Evolutionary conservation across 495 filamentous ascomycete species (phyloP).

Genomic region (Penicillium desertorum): DNA sequence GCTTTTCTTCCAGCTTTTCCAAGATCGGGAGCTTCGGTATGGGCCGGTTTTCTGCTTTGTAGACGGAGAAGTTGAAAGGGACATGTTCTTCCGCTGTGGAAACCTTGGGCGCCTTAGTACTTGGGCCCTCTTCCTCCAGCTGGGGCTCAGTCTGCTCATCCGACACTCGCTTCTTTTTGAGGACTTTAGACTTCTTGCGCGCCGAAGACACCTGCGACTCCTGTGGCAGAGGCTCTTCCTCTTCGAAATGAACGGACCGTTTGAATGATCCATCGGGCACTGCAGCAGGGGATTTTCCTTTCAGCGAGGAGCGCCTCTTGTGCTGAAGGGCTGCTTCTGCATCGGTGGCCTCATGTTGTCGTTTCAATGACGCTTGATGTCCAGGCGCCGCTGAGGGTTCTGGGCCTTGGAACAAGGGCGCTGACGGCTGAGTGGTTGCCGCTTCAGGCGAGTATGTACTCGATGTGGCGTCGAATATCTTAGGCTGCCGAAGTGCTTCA

Average conservation of each 20-base stretch:
- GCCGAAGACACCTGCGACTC: not conserved
- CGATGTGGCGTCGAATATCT: constrained; percentile 15
- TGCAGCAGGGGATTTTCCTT: not conserved
- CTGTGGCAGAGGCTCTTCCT: not conserved
- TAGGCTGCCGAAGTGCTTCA: constrained; percentile 10
- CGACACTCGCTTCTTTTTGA: constrained; percentile 23
- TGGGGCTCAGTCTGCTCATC: constrained; percentile 21
- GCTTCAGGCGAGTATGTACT: constrained; percentile 5
- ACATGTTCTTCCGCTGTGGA: constrained; percentile 14
- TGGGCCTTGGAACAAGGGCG: constrained; percentile 2
- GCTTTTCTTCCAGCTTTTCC: constrained; percentile 23
- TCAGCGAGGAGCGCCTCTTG: constrained; percentile 11
- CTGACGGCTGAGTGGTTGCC: not conserved
- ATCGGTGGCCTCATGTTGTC: not conserved
- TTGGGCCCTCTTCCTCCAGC: constrained; percentile 18
- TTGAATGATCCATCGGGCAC: not conserved
- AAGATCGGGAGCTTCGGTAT: constrained; percentile 44
- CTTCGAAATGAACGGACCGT: constrained; percentile 7
- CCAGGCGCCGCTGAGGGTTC: not conserved
- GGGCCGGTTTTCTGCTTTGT: constrained; percentile 34
- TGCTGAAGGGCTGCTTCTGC: not conserved
- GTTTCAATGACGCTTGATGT: not conserved
- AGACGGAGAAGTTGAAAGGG: constrained; percentile 33
- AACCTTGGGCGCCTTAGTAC: constrained; percentile 29
- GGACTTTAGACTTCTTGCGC: not conserved